Evolutionary conservation across 2,329 filamentous ascomycete genomes (phyloP), one percentile per base, ranked within the genome.

Genomic region (Diplodia mutila): DNA sequence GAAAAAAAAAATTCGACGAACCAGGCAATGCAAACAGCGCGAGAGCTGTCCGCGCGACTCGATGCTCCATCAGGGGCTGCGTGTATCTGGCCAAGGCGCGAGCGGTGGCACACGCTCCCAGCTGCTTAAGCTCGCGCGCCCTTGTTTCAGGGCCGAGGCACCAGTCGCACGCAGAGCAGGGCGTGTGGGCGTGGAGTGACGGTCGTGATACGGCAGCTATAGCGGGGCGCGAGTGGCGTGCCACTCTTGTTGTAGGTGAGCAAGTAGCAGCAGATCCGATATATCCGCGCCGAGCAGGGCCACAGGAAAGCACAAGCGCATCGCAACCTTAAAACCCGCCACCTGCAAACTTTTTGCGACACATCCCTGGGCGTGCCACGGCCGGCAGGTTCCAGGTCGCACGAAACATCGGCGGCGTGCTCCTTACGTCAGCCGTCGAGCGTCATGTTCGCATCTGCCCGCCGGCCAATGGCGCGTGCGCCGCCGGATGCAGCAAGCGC

Each of bases 151-250:
- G 53, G 53, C 53, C 46, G 29, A 48, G 27, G 12, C 52, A 53
- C 37, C 53, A 18, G 54, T 59, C 42, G 21, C 54, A 57, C 53
- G 64, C 53, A 53, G 46, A 29, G 37, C 52, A 57, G 52, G 64
- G 37, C 64, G 64, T 66, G 53, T 57, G 52, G 64, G 37, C 64
- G 64, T 66, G 53, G 42, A 66, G 46, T 37, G 42, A 63, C n/a
- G 59, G 46, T 37, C 29, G 59, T 63, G 59, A 51, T 63, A 66
- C 64, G 42, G 49, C 64, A 55, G 64, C 64, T 66, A 66, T 66
- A 66, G 53, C 64, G 16, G 64, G 14, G 46, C 27, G 46, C 39
- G 46, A 16, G n/a, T 55, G 18, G 32, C 11, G 53, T 37, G 18
- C 51, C 16, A 54, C 25, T 46, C 42, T n/a, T 12, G 52, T 18